phyloP scores from a whole-genome alignment of 176 grass and related monocot species.

The Elymus sibiricus region DNA sequence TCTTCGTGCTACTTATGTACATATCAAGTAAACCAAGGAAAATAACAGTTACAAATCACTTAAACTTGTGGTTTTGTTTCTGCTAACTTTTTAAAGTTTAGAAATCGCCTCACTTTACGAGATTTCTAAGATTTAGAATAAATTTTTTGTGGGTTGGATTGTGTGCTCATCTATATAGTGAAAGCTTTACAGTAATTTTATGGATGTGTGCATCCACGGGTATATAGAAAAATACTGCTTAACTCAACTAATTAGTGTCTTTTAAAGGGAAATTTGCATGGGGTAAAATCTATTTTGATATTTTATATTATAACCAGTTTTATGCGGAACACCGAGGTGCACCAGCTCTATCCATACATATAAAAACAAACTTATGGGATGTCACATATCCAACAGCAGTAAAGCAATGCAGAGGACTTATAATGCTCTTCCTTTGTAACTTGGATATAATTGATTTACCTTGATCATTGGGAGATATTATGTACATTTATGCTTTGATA shows the following conservation, averaged over 20 bases:
- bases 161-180: not conserved
- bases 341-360: not conserved
- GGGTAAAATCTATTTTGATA: not conserved
- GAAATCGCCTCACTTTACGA: not conserved
- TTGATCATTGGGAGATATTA: not conserved
- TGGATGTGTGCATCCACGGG: not conserved
- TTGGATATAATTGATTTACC: not conserved
- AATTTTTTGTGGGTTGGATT: not conserved
- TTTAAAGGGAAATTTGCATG: not conserved
- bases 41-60: not conserved
- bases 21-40: not conserved
- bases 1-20: not conserved
- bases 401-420: not conserved
- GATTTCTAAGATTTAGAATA: not conserved
- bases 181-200: not conserved
- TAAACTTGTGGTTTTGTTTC: not conserved
- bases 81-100: not conserved
- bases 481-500: not conserved
- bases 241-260: not conserved
- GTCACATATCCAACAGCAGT: not conserved
- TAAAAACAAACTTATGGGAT: slow-evolving; percentile 2
- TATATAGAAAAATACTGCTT: not conserved
- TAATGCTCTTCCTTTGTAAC: not conserved
- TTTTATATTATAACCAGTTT: not conserved
- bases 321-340: not conserved